Base-by-base conservation (phyloP, 768 basidiomycete genomes). In the Paxillus ammoniavirescens region DNA sequence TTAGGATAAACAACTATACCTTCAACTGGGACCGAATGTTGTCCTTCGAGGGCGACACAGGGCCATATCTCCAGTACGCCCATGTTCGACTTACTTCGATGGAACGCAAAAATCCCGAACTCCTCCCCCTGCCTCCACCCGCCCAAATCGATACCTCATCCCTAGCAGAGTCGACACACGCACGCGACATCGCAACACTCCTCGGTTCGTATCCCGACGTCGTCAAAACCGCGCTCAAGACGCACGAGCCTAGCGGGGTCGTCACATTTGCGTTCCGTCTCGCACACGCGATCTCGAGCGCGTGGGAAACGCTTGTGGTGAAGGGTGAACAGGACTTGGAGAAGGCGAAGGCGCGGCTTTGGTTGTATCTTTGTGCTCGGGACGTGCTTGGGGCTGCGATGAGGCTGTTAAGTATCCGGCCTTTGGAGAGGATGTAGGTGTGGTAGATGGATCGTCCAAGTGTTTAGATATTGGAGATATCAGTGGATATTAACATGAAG, bases 21-120 rank as follows among this genome's bases (percentile, higher is more conserved):
- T 99, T 97, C 74, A 90, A 93, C 71, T 91, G 91, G 87, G 84
- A 90, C 57, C 84, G 93, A 40, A 95, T 97, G 91, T 82, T 87
- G 47, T 93, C 92, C 33, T 97, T 96, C 70, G 93, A 97, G 70
- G 95, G 95, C 42, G 95, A 98, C 72, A 95, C 93, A 0, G 93
- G 92, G 1, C 92, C 93, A 0, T 98, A 97, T 75, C 83, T 98
- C 26, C 95, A 98, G 76, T 98, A 98, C 69, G 92, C 93, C 0
- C 95, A 97, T 73, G 94, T 94, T 61, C 91, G 95, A 17, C 77
- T 98, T 30, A 82, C 88, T 7, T 97, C 94, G 2, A 87, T 98
- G 65, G 84, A 84, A 60, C 91, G 94, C 52, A 95, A 96, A 72
- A 94, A 95, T 72, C 91, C 92, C 2, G 81, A 90, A 53, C 84